These are phyloP conservation scores for Trichoderma oligosporum DNA, from an alignment of 2,329 filamentous ascomycete genomes.

Conservation along the genomic window DNA sequence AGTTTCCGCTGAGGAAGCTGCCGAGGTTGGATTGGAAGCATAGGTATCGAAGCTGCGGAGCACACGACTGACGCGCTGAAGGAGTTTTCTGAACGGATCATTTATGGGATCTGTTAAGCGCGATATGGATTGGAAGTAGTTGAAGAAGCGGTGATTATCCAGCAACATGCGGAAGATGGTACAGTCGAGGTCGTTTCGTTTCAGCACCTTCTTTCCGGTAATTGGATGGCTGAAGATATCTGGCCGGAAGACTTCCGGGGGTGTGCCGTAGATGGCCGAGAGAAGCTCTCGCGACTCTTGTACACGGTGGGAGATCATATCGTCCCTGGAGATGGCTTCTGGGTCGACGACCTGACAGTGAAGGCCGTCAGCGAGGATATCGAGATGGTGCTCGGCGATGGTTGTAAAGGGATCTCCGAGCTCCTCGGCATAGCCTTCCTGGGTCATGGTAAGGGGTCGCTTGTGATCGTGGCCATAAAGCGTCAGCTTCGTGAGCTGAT, in stretches of 20 bases:
- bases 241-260: slow-evolving; percentile 43
- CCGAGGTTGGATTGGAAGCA: not conserved
- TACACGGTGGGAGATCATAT: slow-evolving; percentile 38
- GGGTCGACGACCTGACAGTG: slow-evolving; percentile 44
- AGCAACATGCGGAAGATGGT: slow-evolving; percentile 53
- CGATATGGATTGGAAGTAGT: slow-evolving; percentile 47
- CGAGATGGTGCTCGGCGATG: slow-evolving; percentile 50
- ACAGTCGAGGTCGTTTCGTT: slow-evolving; percentile 45
- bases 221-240: slow-evolving; percentile 41
- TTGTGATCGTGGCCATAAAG: slow-evolving; percentile 39
- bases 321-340: slow-evolving; percentile 30
- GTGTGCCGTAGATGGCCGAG: slow-evolving; percentile 39
- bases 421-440: slow-evolving; percentile 43
- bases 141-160: slow-evolving; percentile 52
- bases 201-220: slow-evolving; percentile 36
- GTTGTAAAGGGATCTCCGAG: slow-evolving; percentile 46
- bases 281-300: slow-evolving; percentile 51
- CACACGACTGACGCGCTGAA: slow-evolving; percentile 46
- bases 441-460: slow-evolving; percentile 41
- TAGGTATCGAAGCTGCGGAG: slow-evolving; percentile 41
- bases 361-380: slow-evolving; percentile 50
- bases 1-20: slow-evolving; percentile 28
- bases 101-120: slow-evolving; percentile 43
- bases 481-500: slow-evolving; percentile 49
- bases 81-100: slow-evolving; percentile 47